Base-by-base conservation (phyloP, 805 yeast species). In the Lachancea mirantina region DNA sequence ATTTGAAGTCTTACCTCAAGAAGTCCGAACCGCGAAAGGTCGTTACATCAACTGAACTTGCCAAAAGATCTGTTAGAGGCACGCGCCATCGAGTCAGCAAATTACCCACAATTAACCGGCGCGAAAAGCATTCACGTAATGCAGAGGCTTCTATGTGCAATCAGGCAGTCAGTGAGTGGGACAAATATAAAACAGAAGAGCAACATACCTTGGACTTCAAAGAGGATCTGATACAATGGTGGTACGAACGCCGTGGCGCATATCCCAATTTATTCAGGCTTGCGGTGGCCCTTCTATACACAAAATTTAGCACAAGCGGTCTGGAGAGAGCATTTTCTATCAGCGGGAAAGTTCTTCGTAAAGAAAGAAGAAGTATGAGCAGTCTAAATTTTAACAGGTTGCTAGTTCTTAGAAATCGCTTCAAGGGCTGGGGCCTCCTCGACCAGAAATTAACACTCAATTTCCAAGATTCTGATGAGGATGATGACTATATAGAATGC, bases 231-330 rank as follows among this genome's bases (percentile, higher is more conserved):
- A 31, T 33, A 15, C 34, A 28, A 16, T 37, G 38, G 36, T 34
- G 36, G 36, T 27, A 26, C 29, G 34, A 33, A 15, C 34, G 22
- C 13, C 38, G 30, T 18, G 7, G 17, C 14, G 23, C 29, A 18
- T 32, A 34, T 19, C 36, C 31, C 11, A 28, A 37, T 11, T 20
- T 36, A 3, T 36, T 36, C 28, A 28, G 26, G 11, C 27, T 32
- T 15, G 37, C 40, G 23, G 25, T 36, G 28, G 22, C 40, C 13
- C 16, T 36, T n/a, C 29, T 14, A 20, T 36, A 36, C 34, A 32
- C 37, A 6, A 34, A 27, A n/a, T 16, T 36, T 13, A 36, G 36
- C 25, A 20, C 40, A 18, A 23, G 26, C 19, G 37, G 28, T 13
- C 21, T 32, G 20, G 40, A 36, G 10, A 27, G 23, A 21, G 28